These are phyloP conservation scores for Macrophomina pseudophaseolina DNA, from an alignment of 2,329 filamentous ascomycete genomes.

Conservation along the genomic window DNA sequence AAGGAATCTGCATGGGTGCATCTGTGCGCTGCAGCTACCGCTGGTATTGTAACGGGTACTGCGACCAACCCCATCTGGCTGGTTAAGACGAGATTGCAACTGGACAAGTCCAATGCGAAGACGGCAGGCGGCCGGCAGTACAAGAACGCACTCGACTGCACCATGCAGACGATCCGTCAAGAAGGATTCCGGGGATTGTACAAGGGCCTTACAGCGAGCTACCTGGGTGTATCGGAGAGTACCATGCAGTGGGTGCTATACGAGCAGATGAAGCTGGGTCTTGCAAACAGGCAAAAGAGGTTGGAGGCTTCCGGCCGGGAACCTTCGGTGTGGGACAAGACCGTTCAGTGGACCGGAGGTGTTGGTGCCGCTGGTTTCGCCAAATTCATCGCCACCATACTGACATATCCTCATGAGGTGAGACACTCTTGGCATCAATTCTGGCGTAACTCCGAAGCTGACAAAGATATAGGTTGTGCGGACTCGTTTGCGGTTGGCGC, in stretches of 20 bases:
- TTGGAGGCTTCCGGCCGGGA: conserved; percentile 62
- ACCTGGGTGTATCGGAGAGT: conserved; percentile 87
- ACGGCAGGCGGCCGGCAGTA: conserved; percentile 70
- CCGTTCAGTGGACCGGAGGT: conserved; percentile 79
- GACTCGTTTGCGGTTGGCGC: conserved; percentile 83
- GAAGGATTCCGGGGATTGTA: conserved; percentile 86
- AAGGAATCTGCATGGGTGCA: conserved; percentile 77
- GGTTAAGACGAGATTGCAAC: conserved; percentile 88
- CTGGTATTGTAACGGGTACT: conserved; percentile 85
- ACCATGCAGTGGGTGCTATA: conserved; percentile 94
- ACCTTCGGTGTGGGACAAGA: conserved; percentile 73
- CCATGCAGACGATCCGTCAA: conserved; percentile 76
- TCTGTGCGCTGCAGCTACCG: conserved; percentile 74
- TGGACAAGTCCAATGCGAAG: conserved; percentile 82
- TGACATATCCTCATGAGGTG: conserved; percentile 93
- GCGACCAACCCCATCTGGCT: conserved; percentile 97
- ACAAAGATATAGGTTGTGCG: conserved; percentile 67
- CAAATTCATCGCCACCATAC: conserved; percentile 81
- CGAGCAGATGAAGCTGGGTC: conserved; percentile 83
- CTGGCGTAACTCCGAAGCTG: not conserved
- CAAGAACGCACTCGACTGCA: conserved; percentile 86
- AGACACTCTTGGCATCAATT: conserved; percentile 31
- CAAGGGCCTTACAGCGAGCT: conserved; percentile 88
- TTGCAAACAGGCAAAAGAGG: conserved; percentile 67
- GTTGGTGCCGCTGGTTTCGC: conserved; percentile 78